Base-by-base conservation (phyloP, 2,329 filamentous ascomycete genomes). In the Microcyclospora pomicola region DNA sequence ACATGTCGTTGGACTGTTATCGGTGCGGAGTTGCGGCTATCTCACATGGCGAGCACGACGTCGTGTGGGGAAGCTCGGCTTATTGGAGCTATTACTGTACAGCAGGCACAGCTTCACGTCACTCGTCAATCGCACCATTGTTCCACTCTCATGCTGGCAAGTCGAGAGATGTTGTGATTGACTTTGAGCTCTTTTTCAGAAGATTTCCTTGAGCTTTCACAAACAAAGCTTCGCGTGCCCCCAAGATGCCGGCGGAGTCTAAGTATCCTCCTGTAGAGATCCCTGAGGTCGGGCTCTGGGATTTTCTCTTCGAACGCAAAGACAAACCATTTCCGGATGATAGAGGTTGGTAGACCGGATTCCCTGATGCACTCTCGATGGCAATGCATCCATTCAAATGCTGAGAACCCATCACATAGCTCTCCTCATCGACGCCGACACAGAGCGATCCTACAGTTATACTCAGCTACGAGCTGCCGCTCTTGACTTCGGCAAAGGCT, bases 261-360 rank as follows among this genome's bases (percentile, higher is more conserved):
- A 62, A 64, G 1, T 84, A 77, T 53, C 68, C 75, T 1, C 59
- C 67, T 6, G 52, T 91, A 29, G 66, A 77, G 14, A 77, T 94
- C 31, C 86, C 87, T 0, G 64, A 80, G 48, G 62, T 78, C 39
- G 85, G 92, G 58, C 56, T 93, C 35, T 94, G 83, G 82, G 70
- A 69, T 0, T 77, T 86, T 41, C 63, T 92, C 33, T 86, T 93
- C 52, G 78, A 86, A 49, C 66, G 71, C 40, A 76, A 73, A 47
- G 67, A 80, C 47, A 74, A 63, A 46, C 59, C 64, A 2, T 92
- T 74, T 51, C 67, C 79, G 1, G 79, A 86, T 47, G 69, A 82
- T 51, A 84, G 88, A 66, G 71, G 83, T 31, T 9, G 12, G 24
- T 11, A 7, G 11, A 5, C 16, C 36, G 27, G 27, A 27, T 36